Base-by-base conservation (phyloP, 441 rosid species). In the Erodium chrysanthum region DNA sequence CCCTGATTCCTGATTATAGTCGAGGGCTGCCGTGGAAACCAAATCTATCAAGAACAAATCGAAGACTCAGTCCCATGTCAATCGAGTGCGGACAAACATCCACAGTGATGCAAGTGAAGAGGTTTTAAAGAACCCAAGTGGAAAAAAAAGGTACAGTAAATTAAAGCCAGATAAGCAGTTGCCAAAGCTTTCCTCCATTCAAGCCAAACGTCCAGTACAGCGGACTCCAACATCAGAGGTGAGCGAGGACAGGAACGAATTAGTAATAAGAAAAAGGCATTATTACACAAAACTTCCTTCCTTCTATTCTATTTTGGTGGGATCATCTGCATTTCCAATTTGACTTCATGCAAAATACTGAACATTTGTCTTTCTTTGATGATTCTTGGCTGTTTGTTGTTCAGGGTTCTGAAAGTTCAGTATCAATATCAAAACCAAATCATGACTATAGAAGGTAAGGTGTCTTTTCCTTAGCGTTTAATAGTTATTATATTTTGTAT, bases 201-300 rank as follows among this genome's bases (percentile, higher is more conserved):
- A 79, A 58, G 61, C 74, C 18, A 76, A 74, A 58, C 54, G 0
- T 50, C 15, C 62, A 21, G 56, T 31, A 29, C 78, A 67, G 22
- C 65, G 75, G 79, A 58, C 73, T 76, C 71, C 64, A 9, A 81
- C 62, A n/a, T 54, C 62, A 67, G 81, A 79, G 81, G 86, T 84
- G 33, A 71, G 78, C 67, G 11, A 42, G 23, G 54, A 14, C 54
- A 14, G 54, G n/a, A 48, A n/a, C 54, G 5, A 48, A n/a, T 14
- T 48, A 48, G 18, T 37, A 37, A 37, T 37, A 6, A 5, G 11
- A 37, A 66, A 25, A 68, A 37, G 42, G 66, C 23, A 60, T 37
- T 37, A 37, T 11, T 37, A 37, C 44, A 37, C 44, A 37, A 5
- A 11, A 11, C 44, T 11, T 37, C 8, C 44, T 37, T 11, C 44